These are phyloP conservation scores for Boletus pseudo-olivaceus DNA, from an alignment of 768 basidiomycete species.

Conservation along the genomic window DNA sequence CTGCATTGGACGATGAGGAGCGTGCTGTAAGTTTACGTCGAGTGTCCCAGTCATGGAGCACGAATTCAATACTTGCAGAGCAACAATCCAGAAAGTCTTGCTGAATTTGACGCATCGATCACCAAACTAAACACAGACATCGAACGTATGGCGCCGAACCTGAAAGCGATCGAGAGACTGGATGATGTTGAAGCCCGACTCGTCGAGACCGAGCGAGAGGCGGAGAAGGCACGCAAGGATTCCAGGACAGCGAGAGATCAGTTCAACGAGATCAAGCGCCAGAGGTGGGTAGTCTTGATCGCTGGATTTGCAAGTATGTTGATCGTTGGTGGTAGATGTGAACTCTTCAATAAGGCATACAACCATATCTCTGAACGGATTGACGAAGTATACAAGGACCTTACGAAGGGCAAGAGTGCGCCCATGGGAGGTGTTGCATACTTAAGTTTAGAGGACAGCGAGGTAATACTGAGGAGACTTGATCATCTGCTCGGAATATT, in stretches of 20 bases:
- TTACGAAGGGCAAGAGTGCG: constrained; percentile 91
- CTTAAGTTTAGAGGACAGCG: constrained; percentile 91
- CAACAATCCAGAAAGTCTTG: constrained; percentile 58
- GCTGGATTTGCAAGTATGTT: background rate
- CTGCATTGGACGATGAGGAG: constrained; percentile 68
- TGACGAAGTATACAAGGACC: constrained; percentile 94
- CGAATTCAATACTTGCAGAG: constrained; percentile 37
- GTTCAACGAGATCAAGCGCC: constrained; percentile 83
- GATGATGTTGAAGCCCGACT: constrained; percentile 85
- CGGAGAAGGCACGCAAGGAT: constrained; percentile 86
- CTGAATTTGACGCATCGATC: constrained; percentile 72
- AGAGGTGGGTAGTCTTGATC: constrained; percentile 48
- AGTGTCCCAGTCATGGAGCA: background rate
- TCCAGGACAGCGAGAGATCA: constrained; percentile 88
- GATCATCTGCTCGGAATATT: constrained; percentile 2
- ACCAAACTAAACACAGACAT: constrained; percentile 73
- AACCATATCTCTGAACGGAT: constrained; percentile 94
- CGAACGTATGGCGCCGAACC: constrained; percentile 90
- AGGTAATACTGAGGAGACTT: constrained; percentile 52
- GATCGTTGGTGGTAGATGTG: constrained; percentile 41
- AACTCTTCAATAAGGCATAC: constrained; percentile 94
- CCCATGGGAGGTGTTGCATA: constrained; percentile 97
- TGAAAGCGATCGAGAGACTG: constrained; percentile 92
- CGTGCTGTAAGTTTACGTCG: constrained; percentile 46
- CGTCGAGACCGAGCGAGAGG: constrained; percentile 86